A percentile compares a stretch with the other conserved stretches of the same genome.
phyloP scores from a whole-genome alignment of 169 alveolate species.

The Plasmodium reichenowi region DNA sequence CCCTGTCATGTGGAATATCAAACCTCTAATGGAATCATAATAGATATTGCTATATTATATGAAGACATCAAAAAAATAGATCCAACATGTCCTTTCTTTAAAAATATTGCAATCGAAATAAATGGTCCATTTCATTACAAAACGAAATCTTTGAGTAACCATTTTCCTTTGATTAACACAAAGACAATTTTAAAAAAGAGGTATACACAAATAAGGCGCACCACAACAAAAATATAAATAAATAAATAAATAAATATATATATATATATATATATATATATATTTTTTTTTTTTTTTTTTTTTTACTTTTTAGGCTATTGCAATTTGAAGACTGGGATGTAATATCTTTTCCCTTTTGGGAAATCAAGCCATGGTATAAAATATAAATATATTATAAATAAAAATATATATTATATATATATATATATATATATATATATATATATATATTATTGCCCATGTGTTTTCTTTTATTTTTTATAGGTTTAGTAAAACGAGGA shows the following conservation, averaged over 20 bases:
- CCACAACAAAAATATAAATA: not conserved
- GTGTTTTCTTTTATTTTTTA: not conserved
- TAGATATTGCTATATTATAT: constrained; percentile 67
- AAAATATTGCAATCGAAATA: constrained; percentile 62
- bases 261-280: not conserved
- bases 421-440: not conserved
- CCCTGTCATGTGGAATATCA: constrained; percentile 72
- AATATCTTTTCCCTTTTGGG: constrained; percentile 76
- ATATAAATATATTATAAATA: not conserved
- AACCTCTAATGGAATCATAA: constrained; percentile 32
- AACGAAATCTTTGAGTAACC: constrained; percentile 31
- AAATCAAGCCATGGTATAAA: constrained; percentile 72
- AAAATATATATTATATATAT: not conserved
- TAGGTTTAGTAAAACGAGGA: constrained; percentile 70
- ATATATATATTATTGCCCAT: not conserved
- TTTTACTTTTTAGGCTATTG: constrained; percentile 20
- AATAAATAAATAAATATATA: not conserved
- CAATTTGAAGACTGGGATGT: constrained; percentile 62
- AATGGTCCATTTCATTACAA: constrained; percentile 76
- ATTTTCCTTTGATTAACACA: constrained; percentile 33
- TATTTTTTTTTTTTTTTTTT: constrained; percentile 14
- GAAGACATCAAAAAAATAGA: constrained; percentile 38
- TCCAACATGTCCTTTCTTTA: not conserved
- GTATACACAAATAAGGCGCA: not conserved
- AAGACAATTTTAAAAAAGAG: constrained; percentile 60